These are phyloP conservation scores for Sorghum bicolor DNA, from an alignment of 176 grass and related monocot genomes.

Conservation along the genomic window Sorghum_bicolor_NCBIv3 NC_012875.2:54143001-54143500, in stretches of 20 bases:
- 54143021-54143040: not conserved
- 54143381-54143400: no score
- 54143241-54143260: not conserved
- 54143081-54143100: constrained; percentile 35
- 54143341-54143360: no score
- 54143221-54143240: constrained; percentile 13
- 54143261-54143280: not conserved
- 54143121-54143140: constrained; percentile 28
- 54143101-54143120: constrained; percentile 17
- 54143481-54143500: no score
- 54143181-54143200: constrained; percentile 7
- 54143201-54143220: constrained; percentile 30
- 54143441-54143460: no score
- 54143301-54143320: not conserved
- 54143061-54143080: constrained; percentile 8
- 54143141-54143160: constrained; percentile 26
- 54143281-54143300: not conserved
- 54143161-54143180: constrained; percentile 35
- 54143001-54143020: not conserved
- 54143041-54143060: not conserved
- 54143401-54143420: no score
- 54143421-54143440: no score
- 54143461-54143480: no score
- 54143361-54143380: no score
- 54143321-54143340: not conserved